Evolutionary conservation across 805 yeast species (phyloP).

Genomic region (Hanseniaspora nectarophila): DNA sequence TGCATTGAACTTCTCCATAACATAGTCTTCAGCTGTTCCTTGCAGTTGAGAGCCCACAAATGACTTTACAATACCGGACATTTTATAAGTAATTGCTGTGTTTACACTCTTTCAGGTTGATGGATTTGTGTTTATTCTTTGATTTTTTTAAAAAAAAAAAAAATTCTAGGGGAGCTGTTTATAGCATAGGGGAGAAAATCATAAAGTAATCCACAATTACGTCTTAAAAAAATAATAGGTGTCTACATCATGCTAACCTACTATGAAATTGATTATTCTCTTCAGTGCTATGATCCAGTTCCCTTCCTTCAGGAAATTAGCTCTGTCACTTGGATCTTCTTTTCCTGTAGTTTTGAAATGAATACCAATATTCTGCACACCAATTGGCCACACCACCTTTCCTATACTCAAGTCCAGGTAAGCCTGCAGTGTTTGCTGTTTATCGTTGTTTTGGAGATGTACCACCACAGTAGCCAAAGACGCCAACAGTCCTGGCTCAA

Average conservation of each 20-base stretch:
- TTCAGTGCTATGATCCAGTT: slow-evolving; percentile 66
- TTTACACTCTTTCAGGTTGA: too few species aligned
- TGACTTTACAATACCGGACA: neutral
- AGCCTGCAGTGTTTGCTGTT: slow-evolving; percentile 46
- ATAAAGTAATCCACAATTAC: too few species aligned
- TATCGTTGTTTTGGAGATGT: slow-evolving; percentile 43
- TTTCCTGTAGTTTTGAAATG: slow-evolving; percentile 42
- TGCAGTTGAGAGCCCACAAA: slow-evolving; percentile 2
- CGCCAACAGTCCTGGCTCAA: slow-evolving; percentile 35
- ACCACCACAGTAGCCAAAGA: slow-evolving; percentile 49
- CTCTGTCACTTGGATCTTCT: slow-evolving; percentile 28
- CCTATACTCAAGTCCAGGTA: slow-evolving; percentile 73
- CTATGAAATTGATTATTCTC: slow-evolving; percentile 48
- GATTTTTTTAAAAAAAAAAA: neutral
- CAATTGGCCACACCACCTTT: slow-evolving; percentile 87
- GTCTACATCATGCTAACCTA: too few species aligned
- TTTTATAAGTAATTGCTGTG: neutral
- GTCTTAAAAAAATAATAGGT: too few species aligned
- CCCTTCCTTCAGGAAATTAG: slow-evolving; percentile 73
- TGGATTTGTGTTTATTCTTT: too few species aligned
- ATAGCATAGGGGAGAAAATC: too few species aligned
- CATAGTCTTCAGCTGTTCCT: slow-evolving; percentile 2
- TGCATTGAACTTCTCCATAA: slow-evolving; percentile 10
- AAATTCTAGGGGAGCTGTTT: too few species aligned
- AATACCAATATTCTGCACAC: slow-evolving; percentile 66